Percentiles rank a stretch among this genome's conserved stretches.
These are phyloP conservation scores for Stagonosporopsis cucurbitacearum DNA, from an alignment of 2,329 filamentous ascomycete species.

Conservation along the genomic window DNA sequence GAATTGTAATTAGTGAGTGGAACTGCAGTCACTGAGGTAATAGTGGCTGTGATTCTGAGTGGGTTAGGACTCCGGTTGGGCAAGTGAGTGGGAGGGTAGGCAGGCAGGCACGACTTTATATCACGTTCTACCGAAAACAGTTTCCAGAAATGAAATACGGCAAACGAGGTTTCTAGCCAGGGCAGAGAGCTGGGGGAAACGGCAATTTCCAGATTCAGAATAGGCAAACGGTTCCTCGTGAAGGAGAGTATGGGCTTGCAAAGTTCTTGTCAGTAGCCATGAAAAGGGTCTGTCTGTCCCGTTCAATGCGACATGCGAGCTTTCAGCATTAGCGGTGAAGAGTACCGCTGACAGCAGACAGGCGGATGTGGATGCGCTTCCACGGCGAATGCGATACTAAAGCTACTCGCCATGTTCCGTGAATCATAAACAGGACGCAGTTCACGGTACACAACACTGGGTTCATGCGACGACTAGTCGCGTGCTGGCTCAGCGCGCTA, in stretches of 20 bases:
- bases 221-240: constrained; percentile 6
- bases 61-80: neutral
- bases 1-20: neutral
- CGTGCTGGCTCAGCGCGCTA: constrained; percentile 5
- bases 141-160: constrained; percentile 12
- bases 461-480: constrained; percentile 9
- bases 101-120: constrained; percentile 9
- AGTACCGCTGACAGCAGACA: constrained; percentile 17
- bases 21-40: neutral
- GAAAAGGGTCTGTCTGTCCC: constrained; percentile 9
- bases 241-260: constrained; percentile 14
- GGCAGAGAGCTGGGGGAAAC: neutral
- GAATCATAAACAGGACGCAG: constrained; percentile 10
- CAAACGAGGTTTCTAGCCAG: neutral
- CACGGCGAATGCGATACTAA: constrained; percentile 12
- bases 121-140: neutral
- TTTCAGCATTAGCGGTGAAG: constrained; percentile 22
- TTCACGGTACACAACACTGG: constrained; percentile 10
- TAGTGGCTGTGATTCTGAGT: neutral
- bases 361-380: constrained; percentile 11
- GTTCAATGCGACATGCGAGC: constrained; percentile 15
- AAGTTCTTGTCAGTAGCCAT: constrained; percentile 15
- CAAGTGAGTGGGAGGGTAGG: constrained; percentile 15
- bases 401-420: constrained; percentile 4
- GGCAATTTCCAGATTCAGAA: neutral